These are phyloP conservation scores for Byssochlamys sp. DNA, from an alignment of 2,329 filamentous ascomycete species.

Conservation along the genomic window DNA sequence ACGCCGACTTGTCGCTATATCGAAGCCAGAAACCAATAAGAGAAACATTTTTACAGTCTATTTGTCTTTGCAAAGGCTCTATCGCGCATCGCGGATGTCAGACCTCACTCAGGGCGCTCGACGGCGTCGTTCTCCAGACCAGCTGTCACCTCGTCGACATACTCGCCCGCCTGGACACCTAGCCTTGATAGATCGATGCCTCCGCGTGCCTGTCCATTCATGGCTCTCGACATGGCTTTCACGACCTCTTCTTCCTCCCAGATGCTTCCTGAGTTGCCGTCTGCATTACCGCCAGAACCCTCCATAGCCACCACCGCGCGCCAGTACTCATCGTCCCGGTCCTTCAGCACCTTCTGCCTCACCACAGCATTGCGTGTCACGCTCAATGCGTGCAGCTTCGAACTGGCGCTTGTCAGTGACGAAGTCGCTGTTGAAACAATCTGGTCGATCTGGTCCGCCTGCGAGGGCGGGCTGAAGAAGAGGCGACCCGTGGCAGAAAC, in stretches of 20 bases:
- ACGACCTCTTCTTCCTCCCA: conserved; percentile 61
- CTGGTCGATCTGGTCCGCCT: conserved; percentile 58
- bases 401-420: conserved; percentile 50
- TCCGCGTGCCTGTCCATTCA: conserved; percentile 53
- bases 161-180: conserved; percentile 33
- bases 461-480: conserved; percentile 53
- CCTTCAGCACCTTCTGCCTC: conserved; percentile 62
- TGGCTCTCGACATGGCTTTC: conserved; percentile 60
- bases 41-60: neutral
- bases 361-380: conserved; percentile 72
- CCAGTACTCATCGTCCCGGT: conserved; percentile 66
- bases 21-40: neutral
- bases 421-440: conserved; percentile 39
- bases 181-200: conserved; percentile 33
- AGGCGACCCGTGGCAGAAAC: conserved; percentile 70
- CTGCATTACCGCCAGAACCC: conserved; percentile 51
- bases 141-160: conserved; percentile 35
- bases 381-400: conserved; percentile 61
- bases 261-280: conserved; percentile 49
- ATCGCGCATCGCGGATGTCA: neutral
- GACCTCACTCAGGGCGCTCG: conserved; percentile 1
- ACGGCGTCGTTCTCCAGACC: conserved; percentile 22
- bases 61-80: neutral
- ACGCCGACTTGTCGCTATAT: neutral
- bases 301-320: conserved; percentile 47